Conservation (phyloP, 176 grass and related monocot species). For the Oryza longistaminata region DNA sequence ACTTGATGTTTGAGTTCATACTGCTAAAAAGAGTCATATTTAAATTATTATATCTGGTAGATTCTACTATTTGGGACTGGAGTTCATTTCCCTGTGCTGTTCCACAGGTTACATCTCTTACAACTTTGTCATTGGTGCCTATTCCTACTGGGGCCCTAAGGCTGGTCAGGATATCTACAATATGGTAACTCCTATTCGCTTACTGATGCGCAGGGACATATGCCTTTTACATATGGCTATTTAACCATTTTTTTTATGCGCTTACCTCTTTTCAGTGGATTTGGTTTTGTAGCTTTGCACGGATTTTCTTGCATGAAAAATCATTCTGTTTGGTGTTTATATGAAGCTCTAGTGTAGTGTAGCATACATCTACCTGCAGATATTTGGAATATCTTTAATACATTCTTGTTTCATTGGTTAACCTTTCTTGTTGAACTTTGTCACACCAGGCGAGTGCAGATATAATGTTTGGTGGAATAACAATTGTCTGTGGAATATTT, state of each 20-base stretch:
- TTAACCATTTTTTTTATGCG: background rate
- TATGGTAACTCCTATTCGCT: conserved; percentile 63
- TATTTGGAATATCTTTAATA: conserved; percentile 6
- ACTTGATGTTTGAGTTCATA: background rate
- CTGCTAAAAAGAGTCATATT: background rate
- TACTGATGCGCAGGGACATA: background rate
- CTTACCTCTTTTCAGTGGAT: background rate
- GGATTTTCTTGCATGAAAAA: conserved; percentile 19
- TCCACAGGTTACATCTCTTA: conserved; percentile 93
- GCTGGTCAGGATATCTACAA: conserved; percentile 90
- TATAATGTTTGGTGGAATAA: conserved; percentile 95
- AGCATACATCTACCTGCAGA: conserved; percentile 11
- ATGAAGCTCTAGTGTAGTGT: conserved; percentile 2
- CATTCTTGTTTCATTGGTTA: background rate
- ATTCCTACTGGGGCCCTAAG: conserved; percentile 99
- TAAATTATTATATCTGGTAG: conserved; percentile 1
- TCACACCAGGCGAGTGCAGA: conserved; percentile 80
- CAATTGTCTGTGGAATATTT: conserved; percentile 95
- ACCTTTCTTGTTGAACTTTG: conserved; percentile 44
- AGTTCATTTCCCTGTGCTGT: conserved; percentile 17
- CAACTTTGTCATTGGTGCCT: conserved; percentile 97
- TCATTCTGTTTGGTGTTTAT: background rate
- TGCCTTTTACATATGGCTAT: background rate
- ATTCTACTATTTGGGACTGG: background rate
- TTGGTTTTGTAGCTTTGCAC: background rate